Percentiles rank a stretch among this genome's conserved stretches.
These are phyloP conservation scores for Lipomyces kockii DNA, from an alignment of 805 yeast species.

Conservation along the genomic window DNA sequence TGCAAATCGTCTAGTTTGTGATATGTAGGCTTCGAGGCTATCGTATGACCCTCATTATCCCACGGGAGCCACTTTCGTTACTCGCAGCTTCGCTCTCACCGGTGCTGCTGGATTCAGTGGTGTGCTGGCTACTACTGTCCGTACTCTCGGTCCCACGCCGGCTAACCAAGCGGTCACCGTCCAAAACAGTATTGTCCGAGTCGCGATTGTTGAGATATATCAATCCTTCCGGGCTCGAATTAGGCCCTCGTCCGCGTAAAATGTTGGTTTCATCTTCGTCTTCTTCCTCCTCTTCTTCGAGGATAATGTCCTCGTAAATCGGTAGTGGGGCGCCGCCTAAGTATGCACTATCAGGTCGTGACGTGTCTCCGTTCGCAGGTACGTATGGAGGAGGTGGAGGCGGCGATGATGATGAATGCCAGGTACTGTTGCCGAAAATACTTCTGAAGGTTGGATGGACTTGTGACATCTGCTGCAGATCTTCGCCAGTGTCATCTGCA, in stretches of 20 bases:
- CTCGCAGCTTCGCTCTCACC: not conserved
- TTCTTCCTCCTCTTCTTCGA: constrained; percentile 15
- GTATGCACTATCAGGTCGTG: constrained; percentile 27
- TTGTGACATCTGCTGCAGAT: constrained; percentile 5
- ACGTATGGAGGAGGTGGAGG: constrained; percentile 32
- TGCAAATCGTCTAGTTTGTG: not conserved
- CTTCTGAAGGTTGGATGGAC: not conserved
- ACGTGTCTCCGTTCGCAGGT: constrained; percentile 2
- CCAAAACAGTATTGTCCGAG: not conserved
- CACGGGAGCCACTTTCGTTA: not conserved
- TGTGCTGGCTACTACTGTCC: not conserved
- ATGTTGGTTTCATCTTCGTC: not conserved
- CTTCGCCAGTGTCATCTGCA: constrained; percentile 1
- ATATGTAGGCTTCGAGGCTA: not conserved
- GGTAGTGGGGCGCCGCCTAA: constrained; percentile 31
- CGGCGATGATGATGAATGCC: not conserved
- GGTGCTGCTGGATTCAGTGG: not conserved
- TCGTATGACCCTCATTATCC: not conserved
- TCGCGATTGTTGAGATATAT: not conserved
- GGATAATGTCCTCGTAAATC: constrained; percentile 20
- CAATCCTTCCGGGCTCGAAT: not conserved
- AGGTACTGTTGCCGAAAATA: not conserved
- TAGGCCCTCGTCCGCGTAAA: not conserved
- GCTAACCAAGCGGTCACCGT: not conserved
- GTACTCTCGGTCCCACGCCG: not conserved